Base-by-base conservation (phyloP, 306 rosid genomes). In the Senna tora region DNA sequence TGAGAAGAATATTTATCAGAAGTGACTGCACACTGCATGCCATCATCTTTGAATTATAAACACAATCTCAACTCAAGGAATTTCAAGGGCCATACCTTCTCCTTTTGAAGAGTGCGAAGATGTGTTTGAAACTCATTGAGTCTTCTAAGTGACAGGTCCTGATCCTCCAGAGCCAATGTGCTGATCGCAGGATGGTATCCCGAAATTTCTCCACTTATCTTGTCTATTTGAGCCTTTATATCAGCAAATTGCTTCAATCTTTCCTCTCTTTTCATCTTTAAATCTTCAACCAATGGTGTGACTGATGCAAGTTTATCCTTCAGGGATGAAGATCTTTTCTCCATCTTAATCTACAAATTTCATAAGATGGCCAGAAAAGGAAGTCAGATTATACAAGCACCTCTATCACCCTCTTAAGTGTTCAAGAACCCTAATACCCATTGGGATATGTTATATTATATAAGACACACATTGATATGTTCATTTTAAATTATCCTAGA, bases 281-380 rank as follows among this genome's bases (percentile, higher is more conserved):
- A 79, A 61, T 91, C 87, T 59, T 94, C 96, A 52, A 91, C 88
- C 72, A 91, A 77, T 22, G 98, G 98, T 76, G 88, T 81, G 51
- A 94, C 88, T 64, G 91, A 89, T 41, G 97, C 88, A 74, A 94
- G 92, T 75, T 94, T 94, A 68, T 86, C 90, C 80, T 89, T 94
- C 85, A 94, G 75, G 13, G 98, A 89, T 46, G 79, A 76, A 20
- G 86, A 85, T 83, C 88, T 85, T 83, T 87, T 89, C 69, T 91
- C 95, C 20, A 38, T 43, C 86, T 84, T 89, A 65, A 81, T 86
- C 97, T 94, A 85, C 21, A 75, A 55, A 64, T 43, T 42, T 59
- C 9, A 33, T 54, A n/a, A 58, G 46, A 64, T 30, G 78, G 60
- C 30, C 54, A 59, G 43, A 86, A 58, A 41, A 75, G 77, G 72